Conservation (phyloP, 192 early-diverging fungal species). For the Coemansia sp. region DNA sequence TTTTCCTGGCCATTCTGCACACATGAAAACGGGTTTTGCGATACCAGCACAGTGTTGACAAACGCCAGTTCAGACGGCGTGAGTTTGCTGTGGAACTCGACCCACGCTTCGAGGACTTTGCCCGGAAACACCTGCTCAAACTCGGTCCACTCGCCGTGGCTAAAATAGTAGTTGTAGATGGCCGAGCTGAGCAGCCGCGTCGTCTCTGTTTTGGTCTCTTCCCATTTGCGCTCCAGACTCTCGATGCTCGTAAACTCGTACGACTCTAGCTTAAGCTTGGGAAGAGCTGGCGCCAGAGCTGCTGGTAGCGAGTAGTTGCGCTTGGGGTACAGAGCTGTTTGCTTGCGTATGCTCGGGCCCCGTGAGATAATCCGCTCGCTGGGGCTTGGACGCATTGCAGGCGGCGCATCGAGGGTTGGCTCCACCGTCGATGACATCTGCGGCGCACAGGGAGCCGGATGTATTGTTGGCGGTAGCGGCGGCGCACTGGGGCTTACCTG, state of each 20-base stretch:
- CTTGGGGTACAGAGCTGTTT: conserved; percentile 16
- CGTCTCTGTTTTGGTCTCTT: conserved; percentile 45
- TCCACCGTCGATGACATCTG: neutral
- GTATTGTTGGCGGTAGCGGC: neutral
- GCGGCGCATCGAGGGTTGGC: neutral
- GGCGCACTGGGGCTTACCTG: neutral
- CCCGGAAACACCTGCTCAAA: conserved; percentile 52
- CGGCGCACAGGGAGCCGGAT: neutral
- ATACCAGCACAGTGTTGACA: conserved; percentile 45
- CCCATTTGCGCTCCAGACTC: conserved; percentile 52
- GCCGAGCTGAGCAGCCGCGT: conserved; percentile 52
- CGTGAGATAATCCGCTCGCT: neutral
- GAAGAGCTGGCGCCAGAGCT: conserved; percentile 19
- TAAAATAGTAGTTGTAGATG: conserved; percentile 57
- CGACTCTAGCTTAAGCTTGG: conserved; percentile 31
- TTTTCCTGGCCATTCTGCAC: conserved; percentile 27
- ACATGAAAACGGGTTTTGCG: conserved; percentile 49
- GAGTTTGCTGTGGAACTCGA: conserved; percentile 42
- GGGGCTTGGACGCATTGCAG: neutral
- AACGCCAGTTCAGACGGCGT: conserved; percentile 33
- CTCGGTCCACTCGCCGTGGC: conserved; percentile 50
- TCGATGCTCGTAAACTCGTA: conserved; percentile 54
- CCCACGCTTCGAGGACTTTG: conserved; percentile 43
- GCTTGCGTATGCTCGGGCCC: neutral
- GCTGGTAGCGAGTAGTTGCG: conserved; percentile 53